phyloP scores from a whole-genome alignment of 139 green algal species.

The Coelastrella sp. region DNA sequence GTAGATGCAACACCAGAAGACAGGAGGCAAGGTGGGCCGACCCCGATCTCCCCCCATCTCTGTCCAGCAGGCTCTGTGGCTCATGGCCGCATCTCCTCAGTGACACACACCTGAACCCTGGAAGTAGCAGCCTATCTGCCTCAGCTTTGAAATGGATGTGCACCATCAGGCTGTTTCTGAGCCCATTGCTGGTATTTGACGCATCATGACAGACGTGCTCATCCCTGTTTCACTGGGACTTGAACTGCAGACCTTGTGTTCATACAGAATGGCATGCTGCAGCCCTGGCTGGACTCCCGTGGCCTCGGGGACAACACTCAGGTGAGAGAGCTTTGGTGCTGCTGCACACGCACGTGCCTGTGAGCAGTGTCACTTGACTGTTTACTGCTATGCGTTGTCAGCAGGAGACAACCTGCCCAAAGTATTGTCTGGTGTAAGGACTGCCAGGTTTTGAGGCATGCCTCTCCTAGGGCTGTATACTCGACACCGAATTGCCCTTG shows the following conservation, averaged over 20 bases:
- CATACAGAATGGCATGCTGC: constrained; percentile 99
- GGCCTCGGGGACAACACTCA: constrained; percentile 92
- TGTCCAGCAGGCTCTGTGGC: too few species aligned
- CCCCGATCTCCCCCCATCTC: not conserved
- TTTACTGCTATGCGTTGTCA: not conserved
- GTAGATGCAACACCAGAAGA: constrained; percentile 76
- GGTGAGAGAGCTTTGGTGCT: constrained; percentile 52
- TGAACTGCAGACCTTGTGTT: constrained; percentile 98
- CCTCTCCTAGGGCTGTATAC: too few species aligned
- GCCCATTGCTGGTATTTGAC: too few species aligned
- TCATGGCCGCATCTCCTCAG: too few species aligned
- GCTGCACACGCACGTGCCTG: not conserved
- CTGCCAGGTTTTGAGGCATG: too few species aligned
- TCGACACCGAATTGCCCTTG: too few species aligned
- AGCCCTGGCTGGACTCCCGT: constrained; percentile 90
- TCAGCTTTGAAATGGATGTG: not conserved
- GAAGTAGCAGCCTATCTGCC: too few species aligned
- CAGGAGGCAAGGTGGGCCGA: constrained; percentile 49
- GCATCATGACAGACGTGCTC: not conserved
- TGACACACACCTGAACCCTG: too few species aligned
- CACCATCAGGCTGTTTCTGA: not conserved
- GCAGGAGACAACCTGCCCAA: too few species aligned
- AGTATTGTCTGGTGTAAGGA: too few species aligned
- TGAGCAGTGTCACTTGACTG: not conserved
- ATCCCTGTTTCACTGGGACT: not conserved